Base-by-base conservation (phyloP, 805 yeast species). In the Metschnikowia shivogae region DNA sequence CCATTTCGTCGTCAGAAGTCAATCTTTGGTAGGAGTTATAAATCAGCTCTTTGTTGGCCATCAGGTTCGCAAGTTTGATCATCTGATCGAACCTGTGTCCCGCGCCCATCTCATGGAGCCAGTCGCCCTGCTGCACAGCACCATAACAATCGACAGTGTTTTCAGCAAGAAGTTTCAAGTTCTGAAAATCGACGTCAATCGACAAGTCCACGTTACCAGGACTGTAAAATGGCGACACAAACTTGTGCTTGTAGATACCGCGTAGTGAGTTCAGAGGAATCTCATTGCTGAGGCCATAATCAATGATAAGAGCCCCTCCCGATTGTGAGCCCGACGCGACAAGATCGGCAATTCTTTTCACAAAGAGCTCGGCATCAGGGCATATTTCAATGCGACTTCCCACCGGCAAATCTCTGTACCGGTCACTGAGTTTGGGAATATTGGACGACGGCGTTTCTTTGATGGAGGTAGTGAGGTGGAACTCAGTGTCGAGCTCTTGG, bases 121-220 rank as follows among this genome's bases (percentile, higher is more conserved):
- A 88, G 57, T 84, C 87, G 6, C 89, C 92, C 58, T 88, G 96
- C 34, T 81, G 81, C 1, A 73, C 75, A 1, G 89, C 86, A 0
- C 88, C 90, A 47, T 68, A 70, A 48, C 42, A 70, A 58, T 20
- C 53, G 40, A 44, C 54, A 8, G 56, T 10, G 56, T 56, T 29
- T 48, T 52, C 46, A 19, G 51, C 57, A 39, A 35, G 50, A 45
- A 39, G 45, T 37, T 34, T 65, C 42, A 88, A 62, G 20, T 84
- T 83, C 26, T 71, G 74, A 59, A 88, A 88, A 61, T 88, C 96
- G 10, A 88, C 96, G 59, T 88, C 95, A 0, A 84, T 82, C 0
- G 95, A 85, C 27, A 88, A 68, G 65, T 88, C 96, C 3, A 86
- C 90, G 30, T 79, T 76, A 1, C 96, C 96, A 0, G 93, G 93